Percentiles rank a stretch among this genome's conserved stretches.
Evolutionary conservation across 2,329 filamentous ascomycete species (phyloP).

Genomic region (Trichoderma atroviride): DNA sequence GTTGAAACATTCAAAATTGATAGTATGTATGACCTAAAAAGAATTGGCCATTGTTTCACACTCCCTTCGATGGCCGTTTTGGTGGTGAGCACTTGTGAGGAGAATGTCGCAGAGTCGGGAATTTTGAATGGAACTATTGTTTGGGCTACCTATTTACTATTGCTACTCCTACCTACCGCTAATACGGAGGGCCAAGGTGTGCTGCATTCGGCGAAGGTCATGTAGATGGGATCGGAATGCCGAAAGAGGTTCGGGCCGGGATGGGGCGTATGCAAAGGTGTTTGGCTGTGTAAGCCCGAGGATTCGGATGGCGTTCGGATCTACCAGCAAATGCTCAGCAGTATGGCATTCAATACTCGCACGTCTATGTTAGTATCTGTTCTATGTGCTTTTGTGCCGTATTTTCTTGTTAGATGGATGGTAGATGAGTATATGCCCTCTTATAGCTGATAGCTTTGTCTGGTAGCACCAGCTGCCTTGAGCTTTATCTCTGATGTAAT

Average conservation of each 20-base stretch:
- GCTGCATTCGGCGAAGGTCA: not conserved
- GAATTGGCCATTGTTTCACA: no score
- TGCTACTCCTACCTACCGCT: not conserved
- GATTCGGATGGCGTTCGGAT: not conserved
- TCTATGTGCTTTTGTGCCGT: not conserved
- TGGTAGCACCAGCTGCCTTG: not conserved
- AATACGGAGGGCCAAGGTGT: not conserved
- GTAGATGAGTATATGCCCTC: not conserved
- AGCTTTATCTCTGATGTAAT: not conserved
- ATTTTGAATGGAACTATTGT: not conserved
- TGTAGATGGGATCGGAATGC: conserved; percentile 10
- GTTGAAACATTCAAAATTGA: no score
- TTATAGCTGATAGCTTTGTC: not conserved
- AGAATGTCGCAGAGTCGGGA: not conserved
- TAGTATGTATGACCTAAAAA: no score
- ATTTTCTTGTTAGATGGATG: no score
- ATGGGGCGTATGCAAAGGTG: not conserved
- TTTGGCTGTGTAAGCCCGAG: not conserved
- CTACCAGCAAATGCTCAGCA: not conserved
- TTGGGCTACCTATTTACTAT: not conserved
- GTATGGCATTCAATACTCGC: not conserved
- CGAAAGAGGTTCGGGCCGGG: conserved; percentile 22
- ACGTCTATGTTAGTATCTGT: no score
- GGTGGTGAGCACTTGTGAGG: not conserved
- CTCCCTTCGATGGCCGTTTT: no score